Conservation (phyloP, 2,329 filamentous ascomycete species). For the Monilinia aucupariae region DNA sequence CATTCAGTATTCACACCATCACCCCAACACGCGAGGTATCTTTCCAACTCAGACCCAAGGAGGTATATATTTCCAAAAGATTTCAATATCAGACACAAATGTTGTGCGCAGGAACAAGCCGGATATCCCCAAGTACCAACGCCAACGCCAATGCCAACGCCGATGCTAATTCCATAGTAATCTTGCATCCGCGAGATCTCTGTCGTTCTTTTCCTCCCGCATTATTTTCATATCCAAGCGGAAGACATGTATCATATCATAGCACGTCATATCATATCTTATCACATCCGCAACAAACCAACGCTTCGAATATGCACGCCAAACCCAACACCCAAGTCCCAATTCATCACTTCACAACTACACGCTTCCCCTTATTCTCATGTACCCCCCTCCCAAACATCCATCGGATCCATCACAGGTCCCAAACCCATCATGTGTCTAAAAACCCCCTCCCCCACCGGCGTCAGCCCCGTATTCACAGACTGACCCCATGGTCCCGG, state of each 20-base stretch:
- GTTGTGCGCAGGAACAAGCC: background rate
- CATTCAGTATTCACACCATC: background rate
- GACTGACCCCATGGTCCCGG: slow-evolving; percentile 40
- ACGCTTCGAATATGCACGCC: background rate
- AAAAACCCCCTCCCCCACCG: slow-evolving; percentile 52
- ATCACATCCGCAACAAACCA: background rate
- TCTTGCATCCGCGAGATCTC: background rate
- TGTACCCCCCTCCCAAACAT: slow-evolving; percentile 30
- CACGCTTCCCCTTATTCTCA: slow-evolving; percentile 4
- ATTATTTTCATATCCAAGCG: background rate
- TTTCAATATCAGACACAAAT: background rate
- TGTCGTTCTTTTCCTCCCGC: background rate
- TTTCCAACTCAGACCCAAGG: background rate
- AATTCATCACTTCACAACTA: background rate
- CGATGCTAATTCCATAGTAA: background rate
- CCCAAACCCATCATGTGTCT: slow-evolving; percentile 54
- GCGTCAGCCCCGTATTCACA: slow-evolving; percentile 45
- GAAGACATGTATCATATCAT: background rate
- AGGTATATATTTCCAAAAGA: background rate
- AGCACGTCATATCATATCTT: background rate
- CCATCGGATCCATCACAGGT: slow-evolving; percentile 47
- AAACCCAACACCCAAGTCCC: background rate
- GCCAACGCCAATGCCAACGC: too few relatives aligned
- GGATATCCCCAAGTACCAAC: background rate
- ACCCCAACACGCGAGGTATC: background rate